Conservation (phyloP, 768 basidiomycete genomes). For the Leccinum barrowsii region DNA sequence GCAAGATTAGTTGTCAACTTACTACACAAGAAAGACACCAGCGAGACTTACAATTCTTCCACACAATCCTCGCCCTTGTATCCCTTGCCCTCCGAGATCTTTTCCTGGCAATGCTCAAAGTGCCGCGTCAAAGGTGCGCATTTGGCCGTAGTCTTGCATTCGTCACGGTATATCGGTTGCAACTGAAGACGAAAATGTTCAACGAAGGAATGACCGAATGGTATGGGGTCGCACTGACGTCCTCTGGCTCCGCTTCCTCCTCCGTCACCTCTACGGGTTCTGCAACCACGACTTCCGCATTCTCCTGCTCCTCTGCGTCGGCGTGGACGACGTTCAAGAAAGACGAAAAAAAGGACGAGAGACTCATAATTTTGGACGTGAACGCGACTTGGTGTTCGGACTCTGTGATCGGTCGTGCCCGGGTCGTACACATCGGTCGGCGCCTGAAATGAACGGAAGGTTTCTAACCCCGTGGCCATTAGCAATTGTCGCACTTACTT, state of each 20-base stretch:
- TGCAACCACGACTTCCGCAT: constrained; percentile 30
- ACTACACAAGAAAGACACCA: not conserved
- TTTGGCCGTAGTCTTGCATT: constrained; percentile 62
- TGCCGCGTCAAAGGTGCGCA: constrained; percentile 73
- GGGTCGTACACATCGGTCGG: constrained; percentile 18
- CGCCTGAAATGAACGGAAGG: constrained; percentile 9
- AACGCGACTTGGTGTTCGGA: constrained; percentile 10
- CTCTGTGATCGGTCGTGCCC: constrained; percentile 5
- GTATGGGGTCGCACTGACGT: constrained; percentile 49
- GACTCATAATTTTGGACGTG: constrained; percentile 29
- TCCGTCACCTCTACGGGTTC: constrained; percentile 44
- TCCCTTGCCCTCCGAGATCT: constrained; percentile 76
- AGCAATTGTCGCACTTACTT: too few relatives aligned
- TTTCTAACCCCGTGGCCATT: too few relatives aligned
- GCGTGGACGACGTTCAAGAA: constrained; percentile 39
- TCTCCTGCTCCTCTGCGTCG: constrained; percentile 35
- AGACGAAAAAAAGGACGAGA: constrained; percentile 45
- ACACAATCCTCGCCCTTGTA: constrained; percentile 92
- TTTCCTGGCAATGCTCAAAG: constrained; percentile 89
- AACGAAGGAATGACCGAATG: not conserved
- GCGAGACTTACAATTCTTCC: constrained; percentile 73
- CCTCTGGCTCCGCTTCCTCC: constrained; percentile 70
- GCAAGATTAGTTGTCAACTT: not conserved
- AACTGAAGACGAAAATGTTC: constrained; percentile 38
- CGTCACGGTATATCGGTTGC: constrained; percentile 69